These are phyloP conservation scores for Penstemon newberryi DNA, from an alignment of 257 asterid genomes.

Conservation along the genomic window DNA sequence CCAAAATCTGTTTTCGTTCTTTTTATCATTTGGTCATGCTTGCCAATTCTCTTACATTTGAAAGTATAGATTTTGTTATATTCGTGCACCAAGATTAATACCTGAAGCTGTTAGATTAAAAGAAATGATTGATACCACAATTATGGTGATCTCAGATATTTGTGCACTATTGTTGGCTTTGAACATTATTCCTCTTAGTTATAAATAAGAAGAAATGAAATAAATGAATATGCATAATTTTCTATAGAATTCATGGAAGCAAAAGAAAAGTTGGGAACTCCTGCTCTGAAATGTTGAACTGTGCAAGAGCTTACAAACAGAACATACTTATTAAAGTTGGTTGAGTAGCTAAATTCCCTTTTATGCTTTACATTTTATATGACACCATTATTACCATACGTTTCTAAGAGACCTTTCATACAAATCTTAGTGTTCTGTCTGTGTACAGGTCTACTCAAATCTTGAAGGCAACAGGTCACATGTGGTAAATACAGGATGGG, in stretches of 20 bases:
- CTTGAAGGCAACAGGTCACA: slow-evolving; percentile 83
- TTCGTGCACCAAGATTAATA: too few relatives aligned
- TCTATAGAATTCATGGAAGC: not conserved
- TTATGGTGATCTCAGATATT: too few relatives aligned
- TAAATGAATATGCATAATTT: not conserved
- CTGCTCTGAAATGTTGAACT: not conserved
- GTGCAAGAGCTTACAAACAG: not conserved
- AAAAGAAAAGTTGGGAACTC: not conserved
- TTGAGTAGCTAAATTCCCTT: slow-evolving; percentile 11
- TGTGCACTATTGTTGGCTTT: too few relatives aligned
- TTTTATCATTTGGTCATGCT: slow-evolving; percentile 8
- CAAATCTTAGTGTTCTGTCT: slow-evolving; percentile 24
- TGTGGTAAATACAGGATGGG: slow-evolving; percentile 93
- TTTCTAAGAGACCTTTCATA: not conserved
- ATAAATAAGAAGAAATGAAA: not conserved
- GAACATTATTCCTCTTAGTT: not conserved
- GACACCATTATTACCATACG: not conserved
- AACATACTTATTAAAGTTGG: not conserved
- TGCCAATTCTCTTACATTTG: not conserved
- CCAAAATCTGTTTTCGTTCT: not conserved
- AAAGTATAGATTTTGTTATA: not conserved
- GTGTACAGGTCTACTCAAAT: slow-evolving; percentile 73
- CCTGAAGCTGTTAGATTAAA: too few relatives aligned
- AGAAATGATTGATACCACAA: too few relatives aligned
- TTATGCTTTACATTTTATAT: slow-evolving; percentile 2